Evolutionary conservation across 2,329 filamentous ascomycete genomes (phyloP).

Genomic region (Sporothrix luriei): DNA sequence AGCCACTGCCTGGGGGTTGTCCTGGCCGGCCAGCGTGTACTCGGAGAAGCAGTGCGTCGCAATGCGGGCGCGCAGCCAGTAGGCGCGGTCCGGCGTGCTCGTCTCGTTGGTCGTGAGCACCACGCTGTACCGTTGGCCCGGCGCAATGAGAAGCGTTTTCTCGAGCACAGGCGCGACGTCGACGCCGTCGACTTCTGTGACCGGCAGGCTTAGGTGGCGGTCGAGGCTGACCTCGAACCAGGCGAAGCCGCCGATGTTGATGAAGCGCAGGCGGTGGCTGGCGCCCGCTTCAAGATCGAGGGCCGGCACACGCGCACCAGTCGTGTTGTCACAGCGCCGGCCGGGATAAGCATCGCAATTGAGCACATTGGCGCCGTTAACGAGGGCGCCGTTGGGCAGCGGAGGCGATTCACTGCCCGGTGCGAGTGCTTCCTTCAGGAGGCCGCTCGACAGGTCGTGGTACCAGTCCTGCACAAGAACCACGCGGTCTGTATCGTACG

Average conservation of each 20-base stretch:
- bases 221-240: slow-evolving; percentile 73
- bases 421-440: slow-evolving; percentile 57
- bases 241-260: slow-evolving; percentile 72
- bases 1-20: slow-evolving; percentile 52
- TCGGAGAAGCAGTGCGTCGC: slow-evolving; percentile 62
- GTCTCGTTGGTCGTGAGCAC: slow-evolving; percentile 63
- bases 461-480: slow-evolving; percentile 73
- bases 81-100: slow-evolving; percentile 53
- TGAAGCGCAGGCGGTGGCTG: slow-evolving; percentile 66
- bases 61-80: slow-evolving; percentile 67
- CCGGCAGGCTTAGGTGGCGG: slow-evolving; percentile 55
- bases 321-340: slow-evolving; percentile 51
- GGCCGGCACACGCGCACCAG: slow-evolving; percentile 43
- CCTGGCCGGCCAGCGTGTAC: slow-evolving; percentile 49
- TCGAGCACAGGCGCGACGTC: slow-evolving; percentile 63
- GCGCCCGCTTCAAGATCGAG: slow-evolving; percentile 56
- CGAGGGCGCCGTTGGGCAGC: slow-evolving; percentile 67
- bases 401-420: slow-evolving; percentile 61
- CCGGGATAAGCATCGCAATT: slow-evolving; percentile 46
- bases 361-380: slow-evolving; percentile 63
- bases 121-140: slow-evolving; percentile 71
- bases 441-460: slow-evolving; percentile 55
- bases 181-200: slow-evolving; percentile 72
- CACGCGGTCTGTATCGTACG: slow-evolving; percentile 66
- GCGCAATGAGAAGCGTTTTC: slow-evolving; percentile 65